Conservation (phyloP, 202 grass and related monocot species). For the Panicum virgatum region DNA sequence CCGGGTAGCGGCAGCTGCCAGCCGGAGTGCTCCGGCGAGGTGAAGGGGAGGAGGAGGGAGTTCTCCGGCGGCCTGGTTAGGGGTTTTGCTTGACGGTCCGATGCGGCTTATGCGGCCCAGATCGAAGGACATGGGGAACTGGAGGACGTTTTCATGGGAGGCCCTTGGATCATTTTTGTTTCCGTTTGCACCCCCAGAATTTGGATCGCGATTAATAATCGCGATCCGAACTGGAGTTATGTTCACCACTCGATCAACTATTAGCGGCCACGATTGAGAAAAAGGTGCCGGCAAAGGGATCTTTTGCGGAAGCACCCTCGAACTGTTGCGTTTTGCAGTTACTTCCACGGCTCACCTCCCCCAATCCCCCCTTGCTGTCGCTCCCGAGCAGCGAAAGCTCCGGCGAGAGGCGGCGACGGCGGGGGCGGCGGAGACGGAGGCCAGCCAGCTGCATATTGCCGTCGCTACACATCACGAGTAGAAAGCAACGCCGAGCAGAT, state of each 20-base stretch:
- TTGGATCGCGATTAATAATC: background rate
- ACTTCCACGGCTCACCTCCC: background rate
- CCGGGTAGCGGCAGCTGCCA: too few species aligned
- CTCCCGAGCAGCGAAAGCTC: conserved; percentile 14
- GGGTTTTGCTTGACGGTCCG: background rate
- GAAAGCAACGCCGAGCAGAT: background rate
- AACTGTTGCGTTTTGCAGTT: background rate
- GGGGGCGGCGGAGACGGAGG: background rate
- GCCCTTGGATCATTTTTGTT: background rate
- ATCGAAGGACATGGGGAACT: too few species aligned
- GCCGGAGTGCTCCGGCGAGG: background rate
- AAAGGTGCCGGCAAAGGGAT: background rate
- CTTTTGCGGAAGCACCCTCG: background rate
- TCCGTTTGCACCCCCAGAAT: background rate
- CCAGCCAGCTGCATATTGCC: background rate
- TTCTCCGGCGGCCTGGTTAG: background rate
- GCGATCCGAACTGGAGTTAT: background rate
- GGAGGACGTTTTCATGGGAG: background rate
- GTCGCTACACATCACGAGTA: background rate
- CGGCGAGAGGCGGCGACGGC: conserved; percentile 13
- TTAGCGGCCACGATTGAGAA: background rate
- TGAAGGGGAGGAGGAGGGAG: background rate
- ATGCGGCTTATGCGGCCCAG: background rate
- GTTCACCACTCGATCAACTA: background rate
- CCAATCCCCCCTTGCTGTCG: background rate